These are phyloP conservation scores for Pyricularia pennisetigena DNA, from an alignment of 2,329 filamentous ascomycete genomes.

Conservation along the genomic window DNA sequence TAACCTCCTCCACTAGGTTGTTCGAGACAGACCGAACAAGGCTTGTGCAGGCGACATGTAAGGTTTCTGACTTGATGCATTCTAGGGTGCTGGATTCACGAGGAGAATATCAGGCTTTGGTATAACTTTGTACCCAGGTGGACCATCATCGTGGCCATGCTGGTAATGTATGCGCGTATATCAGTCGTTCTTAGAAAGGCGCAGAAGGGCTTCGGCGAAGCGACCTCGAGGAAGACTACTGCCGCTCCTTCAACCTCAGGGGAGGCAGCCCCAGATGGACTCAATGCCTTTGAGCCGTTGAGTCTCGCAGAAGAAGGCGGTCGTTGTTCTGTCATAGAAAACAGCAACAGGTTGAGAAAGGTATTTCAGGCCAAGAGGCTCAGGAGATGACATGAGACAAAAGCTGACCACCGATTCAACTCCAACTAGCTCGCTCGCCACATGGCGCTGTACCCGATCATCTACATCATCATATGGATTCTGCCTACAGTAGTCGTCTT, in stretches of 20 bases:
- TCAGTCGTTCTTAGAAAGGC: constrained; percentile 28
- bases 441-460: constrained; percentile 30
- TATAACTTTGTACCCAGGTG: constrained; percentile 31
- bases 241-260: background rate
- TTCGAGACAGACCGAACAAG: background rate
- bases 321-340: background rate
- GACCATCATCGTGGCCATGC: constrained; percentile 27
- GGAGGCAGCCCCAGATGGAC: background rate
- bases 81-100: constrained; percentile 29
- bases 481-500: constrained; percentile 28
- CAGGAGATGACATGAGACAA: background rate
- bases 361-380: background rate
- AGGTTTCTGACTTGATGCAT: background rate
- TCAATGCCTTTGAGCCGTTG: background rate
- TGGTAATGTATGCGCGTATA: constrained; percentile 25
- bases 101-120: constrained; percentile 24
- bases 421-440: constrained; percentile 24
- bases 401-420: constrained; percentile 3
- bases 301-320: background rate
- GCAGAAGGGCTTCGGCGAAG: constrained; percentile 19
- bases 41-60: too few species aligned
- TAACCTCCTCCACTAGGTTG: background rate
- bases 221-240: background rate
- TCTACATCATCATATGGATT: constrained; percentile 30
- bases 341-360: background rate